Evolutionary conservation across 768 basidiomycete genomes (phyloP).

Genomic region (Kwoniella sp.): DNA sequence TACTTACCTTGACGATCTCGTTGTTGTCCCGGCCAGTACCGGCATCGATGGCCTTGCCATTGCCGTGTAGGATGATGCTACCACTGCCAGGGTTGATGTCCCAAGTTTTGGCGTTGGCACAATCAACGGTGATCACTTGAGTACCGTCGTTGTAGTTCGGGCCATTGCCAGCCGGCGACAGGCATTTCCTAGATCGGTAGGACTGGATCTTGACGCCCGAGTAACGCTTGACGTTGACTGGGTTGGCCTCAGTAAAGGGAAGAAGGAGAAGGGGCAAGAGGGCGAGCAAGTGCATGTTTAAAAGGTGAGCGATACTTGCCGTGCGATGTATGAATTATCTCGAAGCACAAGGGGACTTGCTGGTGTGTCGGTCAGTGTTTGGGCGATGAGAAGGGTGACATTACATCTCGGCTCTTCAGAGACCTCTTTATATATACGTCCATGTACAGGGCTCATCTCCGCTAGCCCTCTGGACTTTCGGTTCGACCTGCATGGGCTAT

Average conservation of each 20-base stretch:
- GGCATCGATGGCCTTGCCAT: constrained; percentile 20
- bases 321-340: no score
- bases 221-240: constrained; percentile 16
- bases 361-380: background rate
- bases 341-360: background rate
- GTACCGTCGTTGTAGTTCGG: constrained; percentile 11
- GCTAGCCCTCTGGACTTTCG: no score
- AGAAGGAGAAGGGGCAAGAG: constrained; percentile 20
- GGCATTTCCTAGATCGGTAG: constrained; percentile 17
- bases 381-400: no score
- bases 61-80: constrained; percentile 18
- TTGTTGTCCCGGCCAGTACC: constrained; percentile 19
- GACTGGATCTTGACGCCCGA: constrained; percentile 27
- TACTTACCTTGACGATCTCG: constrained; percentile 29
- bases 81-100: constrained; percentile 27
- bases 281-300: constrained; percentile 25
- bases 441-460: no score
- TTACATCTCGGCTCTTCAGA: no score
- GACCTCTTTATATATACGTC: background rate
- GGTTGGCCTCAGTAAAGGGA: background rate
- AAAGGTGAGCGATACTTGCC: background rate
- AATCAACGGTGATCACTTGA: constrained; percentile 12
- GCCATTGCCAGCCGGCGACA: constrained; percentile 5
- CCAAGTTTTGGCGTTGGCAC: constrained; percentile 19
- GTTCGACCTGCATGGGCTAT: no score